Percentiles rank a stretch among this genome's conserved stretches.
phyloP scores from a whole-genome alignment of 169 alveolate genomes.

The Condylostoma magnum region DNA sequence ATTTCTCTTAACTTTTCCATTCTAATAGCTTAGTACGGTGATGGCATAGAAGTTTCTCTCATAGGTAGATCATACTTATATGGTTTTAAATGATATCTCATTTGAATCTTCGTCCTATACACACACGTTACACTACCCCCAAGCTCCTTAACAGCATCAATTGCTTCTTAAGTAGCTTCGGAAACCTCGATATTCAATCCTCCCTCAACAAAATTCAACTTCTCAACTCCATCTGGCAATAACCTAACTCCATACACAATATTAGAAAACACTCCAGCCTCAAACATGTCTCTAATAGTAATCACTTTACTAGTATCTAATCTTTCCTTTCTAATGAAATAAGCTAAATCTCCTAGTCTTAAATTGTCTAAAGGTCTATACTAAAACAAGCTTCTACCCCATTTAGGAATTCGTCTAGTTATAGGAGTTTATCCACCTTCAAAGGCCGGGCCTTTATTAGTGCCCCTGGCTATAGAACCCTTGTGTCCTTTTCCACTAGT shows the following conservation, averaged over 20 bases:
- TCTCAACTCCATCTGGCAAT: constrained; percentile 54
- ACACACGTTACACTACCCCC: constrained; percentile 62
- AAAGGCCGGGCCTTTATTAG: constrained; percentile 49
- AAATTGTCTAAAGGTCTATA: constrained; percentile 21
- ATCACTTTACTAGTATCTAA: constrained; percentile 57
- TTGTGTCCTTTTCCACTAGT: constrained; percentile 71
- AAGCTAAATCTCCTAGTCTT: constrained; percentile 38
- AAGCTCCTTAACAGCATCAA: constrained; percentile 50
- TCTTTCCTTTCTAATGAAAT: constrained; percentile 62
- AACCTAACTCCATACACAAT: constrained; percentile 65
- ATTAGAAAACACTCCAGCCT: constrained; percentile 59
- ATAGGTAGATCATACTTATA: constrained; percentile 49
- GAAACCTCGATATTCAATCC: constrained; percentile 61
- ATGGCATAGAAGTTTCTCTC: constrained; percentile 62
- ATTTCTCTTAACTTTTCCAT: constrained; percentile 51
- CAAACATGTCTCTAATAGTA: constrained; percentile 58
- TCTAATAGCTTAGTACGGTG: constrained; percentile 46
- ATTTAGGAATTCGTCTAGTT: constrained; percentile 65
- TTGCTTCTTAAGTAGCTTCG: constrained; percentile 61
- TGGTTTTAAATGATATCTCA: constrained; percentile 58
- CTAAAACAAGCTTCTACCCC: constrained; percentile 45
- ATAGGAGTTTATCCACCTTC: constrained; percentile 75
- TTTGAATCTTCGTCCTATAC: constrained; percentile 48
- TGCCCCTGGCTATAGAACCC: constrained; percentile 67
- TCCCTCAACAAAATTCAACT: constrained; percentile 32